phyloP scores from a whole-genome alignment of 73 alveolate species.

The Paramecium caudatum region DNA sequence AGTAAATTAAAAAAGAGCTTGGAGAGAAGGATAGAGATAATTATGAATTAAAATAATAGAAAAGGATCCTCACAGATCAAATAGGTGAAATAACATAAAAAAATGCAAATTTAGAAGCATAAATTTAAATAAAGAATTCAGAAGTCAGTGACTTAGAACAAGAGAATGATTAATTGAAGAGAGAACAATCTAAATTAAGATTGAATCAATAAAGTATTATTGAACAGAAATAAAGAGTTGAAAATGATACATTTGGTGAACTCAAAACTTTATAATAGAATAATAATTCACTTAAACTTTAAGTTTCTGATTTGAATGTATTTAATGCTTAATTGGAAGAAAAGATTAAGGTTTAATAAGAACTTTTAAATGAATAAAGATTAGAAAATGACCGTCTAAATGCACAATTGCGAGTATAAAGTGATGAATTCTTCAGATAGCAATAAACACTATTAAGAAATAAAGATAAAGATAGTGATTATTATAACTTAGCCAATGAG shows the following conservation, averaged over 20 bases:
- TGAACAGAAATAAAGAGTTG: conserved; percentile 32
- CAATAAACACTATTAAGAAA: conserved; percentile 49
- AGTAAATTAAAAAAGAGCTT: neutral
- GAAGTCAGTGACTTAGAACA: neutral
- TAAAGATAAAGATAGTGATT: conserved; percentile 75
- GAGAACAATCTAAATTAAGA: conserved; percentile 22
- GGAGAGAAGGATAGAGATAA: conserved; percentile 62
- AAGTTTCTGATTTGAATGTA: neutral
- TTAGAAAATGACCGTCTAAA: conserved; percentile 17
- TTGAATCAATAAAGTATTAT: neutral
- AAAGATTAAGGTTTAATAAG: conserved; percentile 8
- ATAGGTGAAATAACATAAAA: neutral
- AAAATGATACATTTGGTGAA: neutral
- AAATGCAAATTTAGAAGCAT: conserved; percentile 42
- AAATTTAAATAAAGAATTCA: neutral
- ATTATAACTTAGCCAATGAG: conserved; percentile 49
- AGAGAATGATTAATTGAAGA: neutral
- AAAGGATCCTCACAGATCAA: neutral
- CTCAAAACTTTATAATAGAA: conserved; percentile 1
- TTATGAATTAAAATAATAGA: conserved; percentile 39
- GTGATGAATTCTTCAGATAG: neutral
- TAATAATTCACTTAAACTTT: neutral
- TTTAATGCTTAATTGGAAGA: conserved; percentile 42
- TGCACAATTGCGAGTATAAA: neutral
- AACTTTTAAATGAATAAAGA: conserved; percentile 25